phyloP scores from a whole-genome alignment of 2,329 filamentous ascomycete genomes.

The Colletotrichum magnum region DNA sequence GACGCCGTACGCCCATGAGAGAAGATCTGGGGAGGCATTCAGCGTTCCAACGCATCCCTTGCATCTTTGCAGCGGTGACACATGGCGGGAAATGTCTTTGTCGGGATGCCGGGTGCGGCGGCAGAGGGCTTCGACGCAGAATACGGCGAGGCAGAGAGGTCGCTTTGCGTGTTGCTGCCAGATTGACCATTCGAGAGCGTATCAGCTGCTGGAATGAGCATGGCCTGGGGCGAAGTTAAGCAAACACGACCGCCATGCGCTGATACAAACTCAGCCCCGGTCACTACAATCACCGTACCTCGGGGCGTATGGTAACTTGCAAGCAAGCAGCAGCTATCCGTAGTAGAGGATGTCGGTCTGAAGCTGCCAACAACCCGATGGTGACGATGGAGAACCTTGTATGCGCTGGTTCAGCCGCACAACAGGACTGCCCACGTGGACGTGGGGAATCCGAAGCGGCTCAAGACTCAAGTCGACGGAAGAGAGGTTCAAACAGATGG shows the following conservation, averaged over 20 bases:
- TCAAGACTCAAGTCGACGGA: neutral
- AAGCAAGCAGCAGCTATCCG: too few species aligned
- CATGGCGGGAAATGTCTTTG: conserved; percentile 13
- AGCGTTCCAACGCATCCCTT: conserved; percentile 37
- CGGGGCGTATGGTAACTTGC: too few species aligned
- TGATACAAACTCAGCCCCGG: conserved; percentile 1
- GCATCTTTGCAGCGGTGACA: conserved; percentile 23
- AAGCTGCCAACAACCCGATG: neutral
- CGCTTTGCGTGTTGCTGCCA: conserved; percentile 5
- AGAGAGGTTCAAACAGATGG: conserved; percentile 19
- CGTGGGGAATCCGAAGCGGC: conserved; percentile 17
- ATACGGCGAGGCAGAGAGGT: neutral
- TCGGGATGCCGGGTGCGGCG: conserved; percentile 19
- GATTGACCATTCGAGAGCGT: neutral
- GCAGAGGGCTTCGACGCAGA: neutral
- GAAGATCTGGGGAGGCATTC: neutral
- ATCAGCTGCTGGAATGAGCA: conserved; percentile 13
- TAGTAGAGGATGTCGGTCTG: neutral
- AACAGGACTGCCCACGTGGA: conserved; percentile 22
- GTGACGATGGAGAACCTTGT: neutral
- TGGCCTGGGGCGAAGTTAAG: neutral
- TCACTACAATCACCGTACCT: neutral
- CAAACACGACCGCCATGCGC: conserved; percentile 8
- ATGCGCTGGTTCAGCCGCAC: conserved; percentile 9
- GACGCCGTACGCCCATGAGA: conserved; percentile 9